Evolutionary conservation across 2,329 filamentous ascomycete species (phyloP).

Genomic region (Seiridium unicorne): DNA sequence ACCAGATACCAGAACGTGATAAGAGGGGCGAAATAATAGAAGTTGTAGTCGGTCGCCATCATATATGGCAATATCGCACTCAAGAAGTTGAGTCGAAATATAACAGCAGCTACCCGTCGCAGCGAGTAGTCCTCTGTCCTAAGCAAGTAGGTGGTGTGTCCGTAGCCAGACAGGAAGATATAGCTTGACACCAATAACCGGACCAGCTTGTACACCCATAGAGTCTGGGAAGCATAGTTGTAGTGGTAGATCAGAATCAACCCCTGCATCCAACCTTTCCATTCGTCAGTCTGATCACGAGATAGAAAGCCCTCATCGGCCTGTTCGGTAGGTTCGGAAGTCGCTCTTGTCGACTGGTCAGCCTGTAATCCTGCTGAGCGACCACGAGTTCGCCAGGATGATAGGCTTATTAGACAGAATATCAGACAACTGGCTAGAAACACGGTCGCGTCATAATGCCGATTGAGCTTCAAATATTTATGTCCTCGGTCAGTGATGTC

Average conservation of each 20-base stretch:
- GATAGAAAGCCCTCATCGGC: constrained; percentile 42
- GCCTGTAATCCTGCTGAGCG: neutral
- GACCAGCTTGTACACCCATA: constrained; percentile 54
- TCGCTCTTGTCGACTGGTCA: constrained; percentile 11
- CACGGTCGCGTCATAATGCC: constrained; percentile 34
- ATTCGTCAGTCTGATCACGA: constrained; percentile 60
- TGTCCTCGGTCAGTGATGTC: constrained; percentile 54
- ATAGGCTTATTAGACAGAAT: constrained; percentile 22
- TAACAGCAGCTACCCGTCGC: constrained; percentile 46
- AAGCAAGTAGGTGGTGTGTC: constrained; percentile 59
- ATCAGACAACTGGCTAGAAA: constrained; percentile 23
- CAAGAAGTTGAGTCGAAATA: constrained; percentile 58
- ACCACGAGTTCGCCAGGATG: constrained; percentile 8
- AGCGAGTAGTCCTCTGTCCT: constrained; percentile 55
- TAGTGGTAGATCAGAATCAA: constrained; percentile 56
- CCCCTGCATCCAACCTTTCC: constrained; percentile 66
- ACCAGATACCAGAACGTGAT: constrained; percentile 62
- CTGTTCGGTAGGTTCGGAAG: constrained; percentile 8
- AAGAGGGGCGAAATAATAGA: constrained; percentile 59
- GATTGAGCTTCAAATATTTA: constrained; percentile 50
- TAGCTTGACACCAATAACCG: constrained; percentile 56
- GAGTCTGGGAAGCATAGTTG: constrained; percentile 46
- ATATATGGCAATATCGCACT: constrained; percentile 51
- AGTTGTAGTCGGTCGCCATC: constrained; percentile 53
- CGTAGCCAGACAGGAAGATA: constrained; percentile 62